Conservation (phyloP, 352 stramenopile species). For the Globisporangium splendens region DNA sequence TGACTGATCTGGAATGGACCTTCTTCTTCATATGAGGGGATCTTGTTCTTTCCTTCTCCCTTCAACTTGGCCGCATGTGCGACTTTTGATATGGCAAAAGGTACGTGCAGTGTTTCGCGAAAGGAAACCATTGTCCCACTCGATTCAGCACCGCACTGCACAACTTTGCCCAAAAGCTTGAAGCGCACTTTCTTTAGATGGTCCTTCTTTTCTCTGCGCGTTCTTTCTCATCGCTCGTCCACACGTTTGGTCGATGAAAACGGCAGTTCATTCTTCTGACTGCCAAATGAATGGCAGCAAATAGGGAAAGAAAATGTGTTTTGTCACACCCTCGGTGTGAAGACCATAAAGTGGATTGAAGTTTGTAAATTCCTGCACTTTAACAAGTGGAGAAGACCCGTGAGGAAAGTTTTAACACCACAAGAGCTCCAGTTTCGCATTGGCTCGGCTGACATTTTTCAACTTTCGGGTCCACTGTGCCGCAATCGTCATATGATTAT, state of each 20-base stretch:
- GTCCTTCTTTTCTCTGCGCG: neutral
- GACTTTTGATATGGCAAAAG: neutral
- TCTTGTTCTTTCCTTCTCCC: neutral
- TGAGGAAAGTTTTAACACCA: too few relatives aligned
- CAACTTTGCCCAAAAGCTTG: neutral
- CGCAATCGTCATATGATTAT: too few relatives aligned
- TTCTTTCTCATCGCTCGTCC: neutral
- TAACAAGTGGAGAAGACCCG: too few relatives aligned
- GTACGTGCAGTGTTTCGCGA: neutral
- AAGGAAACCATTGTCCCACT: neutral
- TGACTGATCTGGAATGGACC: too few relatives aligned
- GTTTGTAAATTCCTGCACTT: too few relatives aligned
- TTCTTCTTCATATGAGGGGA: neutral
- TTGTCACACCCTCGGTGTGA: too few relatives aligned
- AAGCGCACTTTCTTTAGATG: neutral
- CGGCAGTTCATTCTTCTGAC: neutral
- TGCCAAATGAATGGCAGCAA: neutral
- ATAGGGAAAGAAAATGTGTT: neutral
- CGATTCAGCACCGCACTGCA: constrained; percentile 1
- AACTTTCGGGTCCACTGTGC: too few relatives aligned
- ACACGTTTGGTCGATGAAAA: neutral
- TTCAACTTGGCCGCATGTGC: neutral
- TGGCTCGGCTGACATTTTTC: too few relatives aligned
- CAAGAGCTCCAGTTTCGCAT: too few relatives aligned
- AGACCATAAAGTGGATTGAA: too few relatives aligned